Conservation (phyloP, 1,139 yeast genomes). For the Schwanniomyces etchellsii region DNA sequence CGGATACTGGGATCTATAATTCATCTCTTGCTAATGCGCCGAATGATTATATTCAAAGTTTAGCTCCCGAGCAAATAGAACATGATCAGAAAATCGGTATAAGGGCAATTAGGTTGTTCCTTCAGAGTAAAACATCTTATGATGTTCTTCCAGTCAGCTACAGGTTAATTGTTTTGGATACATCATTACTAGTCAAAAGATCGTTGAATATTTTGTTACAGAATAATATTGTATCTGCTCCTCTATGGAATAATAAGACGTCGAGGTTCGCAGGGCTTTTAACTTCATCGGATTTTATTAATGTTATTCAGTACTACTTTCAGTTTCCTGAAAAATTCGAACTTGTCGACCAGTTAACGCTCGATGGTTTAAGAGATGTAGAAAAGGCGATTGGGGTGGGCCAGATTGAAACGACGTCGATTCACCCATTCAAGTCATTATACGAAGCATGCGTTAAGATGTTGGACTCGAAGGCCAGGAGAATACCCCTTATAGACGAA, state of each 20-base stretch:
- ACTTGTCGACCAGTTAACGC: constrained; percentile 77
- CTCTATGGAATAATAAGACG: constrained; percentile 89
- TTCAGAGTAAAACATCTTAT: constrained; percentile 88
- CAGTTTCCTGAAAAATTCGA: constrained; percentile 89
- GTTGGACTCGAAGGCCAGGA: constrained; percentile 83
- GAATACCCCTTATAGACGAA: constrained; percentile 91
- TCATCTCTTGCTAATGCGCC: constrained; percentile 23
- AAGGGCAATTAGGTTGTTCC: constrained; percentile 73
- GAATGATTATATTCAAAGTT: constrained; percentile 39
- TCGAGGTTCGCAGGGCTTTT: constrained; percentile 91
- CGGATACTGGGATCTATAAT: not conserved
- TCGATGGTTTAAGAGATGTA: constrained; percentile 80
- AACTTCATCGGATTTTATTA: constrained; percentile 89
- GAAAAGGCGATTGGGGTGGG: constrained; percentile 86
- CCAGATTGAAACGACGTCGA: constrained; percentile 81
- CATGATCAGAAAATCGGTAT: constrained; percentile 65
- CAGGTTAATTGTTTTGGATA: constrained; percentile 87
- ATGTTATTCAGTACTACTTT: constrained; percentile 91
- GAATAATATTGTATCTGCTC: constrained; percentile 93
- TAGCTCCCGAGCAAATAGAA: constrained; percentile 39
- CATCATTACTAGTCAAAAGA: constrained; percentile 84
- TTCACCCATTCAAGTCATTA: constrained; percentile 86
- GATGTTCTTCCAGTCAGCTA: constrained; percentile 96
- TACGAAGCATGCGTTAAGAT: constrained; percentile 93
- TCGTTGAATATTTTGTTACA: constrained; percentile 86